Conservation (phyloP, 805 yeast genomes). For the Diddensiella santjacobensis region DNA sequence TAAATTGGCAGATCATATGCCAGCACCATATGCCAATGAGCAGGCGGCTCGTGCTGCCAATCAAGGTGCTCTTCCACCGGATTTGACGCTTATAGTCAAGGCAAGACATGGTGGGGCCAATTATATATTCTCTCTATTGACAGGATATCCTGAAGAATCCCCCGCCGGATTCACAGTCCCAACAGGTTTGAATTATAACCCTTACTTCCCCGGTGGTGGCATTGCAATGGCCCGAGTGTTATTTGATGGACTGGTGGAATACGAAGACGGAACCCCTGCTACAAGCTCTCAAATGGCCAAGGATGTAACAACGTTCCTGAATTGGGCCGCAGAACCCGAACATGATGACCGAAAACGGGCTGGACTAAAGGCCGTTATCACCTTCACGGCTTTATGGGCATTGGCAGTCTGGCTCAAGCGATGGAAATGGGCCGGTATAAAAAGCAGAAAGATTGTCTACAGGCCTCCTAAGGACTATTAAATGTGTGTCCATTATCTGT, state of each 20-base stretch:
- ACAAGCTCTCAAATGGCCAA: conserved; percentile 99
- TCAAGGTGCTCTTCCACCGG: conserved; percentile 99
- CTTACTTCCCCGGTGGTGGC: conserved; percentile 99
- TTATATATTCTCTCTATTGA: conserved; percentile 88
- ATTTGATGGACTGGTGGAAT: conserved; percentile 96
- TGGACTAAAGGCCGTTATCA: conserved; percentile 88
- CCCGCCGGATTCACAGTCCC: conserved; percentile 96
- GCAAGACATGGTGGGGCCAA: conserved; percentile 99
- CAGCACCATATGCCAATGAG: conserved; percentile 94
- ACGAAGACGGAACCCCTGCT: conserved; percentile 98
- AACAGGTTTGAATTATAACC: conserved; percentile 95
- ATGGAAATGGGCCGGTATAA: conserved; percentile 96
- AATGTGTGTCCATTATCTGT: neutral
- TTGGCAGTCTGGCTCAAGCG: conserved; percentile 88
- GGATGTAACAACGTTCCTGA: conserved; percentile 91
- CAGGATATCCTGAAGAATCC: conserved; percentile 98
- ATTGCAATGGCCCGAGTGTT: conserved; percentile 99
- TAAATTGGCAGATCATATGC: conserved; percentile 92
- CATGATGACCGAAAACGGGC: conserved; percentile 96
- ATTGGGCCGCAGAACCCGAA: conserved; percentile 99
- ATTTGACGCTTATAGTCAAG: conserved; percentile 92
- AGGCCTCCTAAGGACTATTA: conserved; percentile 78
- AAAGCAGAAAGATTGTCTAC: conserved; percentile 90
- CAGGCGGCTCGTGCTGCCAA: conserved; percentile 99
- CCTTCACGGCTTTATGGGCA: conserved; percentile 74